Base-by-base conservation (phyloP, 2,329 filamentous ascomycete genomes). In the Ceratocystis variospora region DNA sequence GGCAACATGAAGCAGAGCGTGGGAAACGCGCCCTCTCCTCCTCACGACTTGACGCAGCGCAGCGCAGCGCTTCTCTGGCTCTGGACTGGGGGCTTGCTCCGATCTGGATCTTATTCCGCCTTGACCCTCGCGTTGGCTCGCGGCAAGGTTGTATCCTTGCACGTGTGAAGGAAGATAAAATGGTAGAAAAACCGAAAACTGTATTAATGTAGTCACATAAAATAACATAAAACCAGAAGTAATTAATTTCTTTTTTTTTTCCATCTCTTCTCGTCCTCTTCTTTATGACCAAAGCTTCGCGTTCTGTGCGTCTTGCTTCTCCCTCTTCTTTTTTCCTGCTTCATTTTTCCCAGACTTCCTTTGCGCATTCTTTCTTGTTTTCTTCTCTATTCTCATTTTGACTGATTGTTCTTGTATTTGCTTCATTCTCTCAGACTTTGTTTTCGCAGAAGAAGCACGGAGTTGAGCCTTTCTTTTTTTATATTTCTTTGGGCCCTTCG, bases 81-180 rank as follows among this genome's bases (percentile, higher is more conserved):
- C 37, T 41, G 37, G 10, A 41, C 37, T 41, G 8, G 33, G 33
- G 33, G 33, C 33, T 41, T 41, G 55, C 31, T 59, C 55, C 31
- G 25, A 59, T 31, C 55, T 59, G 55, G 28, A 33, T 59, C 55
- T 59, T 31, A 59, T 59, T 59, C 55, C 55, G 55, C 55, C 28
- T 59, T 59, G 55, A 59, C 55, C 55, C 55, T 59, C 55, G 28
- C 55, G 55, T 31, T 59, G 55, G 55, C 25, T 59, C 12, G 25
- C 55, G 55, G 55, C 55, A 59, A 59, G 55, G 55, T 33, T 33
- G 28, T 33, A 59, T 37, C 55, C 55, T 33, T 59, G 55, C 28
- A 37, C 55, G 55, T 59, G 55, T 19, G 22, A 25, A 10, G 48
- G 17, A 53, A 10, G 48, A 53, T 53, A 53, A 53, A 53, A 53